phyloP scores from a whole-genome alignment of 345 rosid species.

The Syzygium oleosum region DNA sequence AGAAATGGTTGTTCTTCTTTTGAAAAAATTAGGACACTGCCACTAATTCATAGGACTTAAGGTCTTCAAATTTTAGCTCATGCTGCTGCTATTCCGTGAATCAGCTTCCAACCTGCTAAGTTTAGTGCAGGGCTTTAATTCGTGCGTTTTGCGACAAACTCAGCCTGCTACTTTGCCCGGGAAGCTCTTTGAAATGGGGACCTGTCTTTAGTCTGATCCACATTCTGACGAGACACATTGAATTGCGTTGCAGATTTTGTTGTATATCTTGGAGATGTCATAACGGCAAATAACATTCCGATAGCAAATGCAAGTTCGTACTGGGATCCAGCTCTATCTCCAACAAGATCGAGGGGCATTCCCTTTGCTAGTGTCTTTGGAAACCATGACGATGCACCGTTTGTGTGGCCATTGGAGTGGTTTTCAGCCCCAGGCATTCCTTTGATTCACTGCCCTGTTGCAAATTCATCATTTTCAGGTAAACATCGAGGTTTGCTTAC shows the following conservation, averaged over 20 bases:
- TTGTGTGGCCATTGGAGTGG: slow-evolving; percentile 80
- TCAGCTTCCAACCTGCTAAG: not conserved
- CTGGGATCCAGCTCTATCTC: slow-evolving; percentile 78
- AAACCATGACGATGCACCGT: slow-evolving; percentile 80
- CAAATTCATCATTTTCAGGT: slow-evolving; percentile 16
- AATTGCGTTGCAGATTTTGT: slow-evolving; percentile 52
- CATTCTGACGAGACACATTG: not conserved
- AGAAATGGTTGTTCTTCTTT: not conserved
- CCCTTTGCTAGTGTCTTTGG: slow-evolving; percentile 81
- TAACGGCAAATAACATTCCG: slow-evolving; percentile 73
- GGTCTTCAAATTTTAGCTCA: not conserved
- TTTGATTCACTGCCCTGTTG: slow-evolving; percentile 34
- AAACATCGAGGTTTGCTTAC: not conserved
- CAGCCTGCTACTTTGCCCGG: too few relatives aligned
- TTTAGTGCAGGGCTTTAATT: not conserved
- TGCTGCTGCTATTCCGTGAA: not conserved
- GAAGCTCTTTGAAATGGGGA: too few relatives aligned
- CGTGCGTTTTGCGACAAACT: not conserved
- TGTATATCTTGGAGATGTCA: slow-evolving; percentile 79
- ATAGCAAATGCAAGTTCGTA: slow-evolving; percentile 64
- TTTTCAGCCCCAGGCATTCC: slow-evolving; percentile 72
- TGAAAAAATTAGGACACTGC: not conserved
- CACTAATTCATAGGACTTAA: not conserved
- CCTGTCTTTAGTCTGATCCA: not conserved
- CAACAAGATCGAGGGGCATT: slow-evolving; percentile 55